Evolutionary conservation across 140 eudicot genomes (phyloP).

Genomic region (Oenanthe javanica): DNA sequence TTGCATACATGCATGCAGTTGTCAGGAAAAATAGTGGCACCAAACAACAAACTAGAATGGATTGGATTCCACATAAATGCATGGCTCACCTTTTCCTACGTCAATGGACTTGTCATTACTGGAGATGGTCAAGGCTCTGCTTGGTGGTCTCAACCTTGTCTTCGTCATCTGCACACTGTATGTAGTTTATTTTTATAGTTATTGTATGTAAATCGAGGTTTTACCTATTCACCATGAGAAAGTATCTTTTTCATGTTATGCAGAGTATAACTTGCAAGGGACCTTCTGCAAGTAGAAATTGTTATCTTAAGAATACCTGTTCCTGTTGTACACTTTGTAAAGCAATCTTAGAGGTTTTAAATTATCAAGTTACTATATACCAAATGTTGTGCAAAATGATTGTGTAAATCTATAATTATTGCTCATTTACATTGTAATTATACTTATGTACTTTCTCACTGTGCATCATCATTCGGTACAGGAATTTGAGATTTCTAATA

Average conservation of each 20-base stretch:
- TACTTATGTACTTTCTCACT: background rate
- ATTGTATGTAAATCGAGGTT: too few relatives aligned
- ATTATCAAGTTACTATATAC: too few relatives aligned
- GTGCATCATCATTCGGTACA: background rate
- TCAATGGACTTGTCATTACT: slow-evolving; percentile 43
- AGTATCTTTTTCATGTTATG: background rate
- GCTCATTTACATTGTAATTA: background rate
- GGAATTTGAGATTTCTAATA: background rate
- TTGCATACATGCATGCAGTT: slow-evolving; percentile 23
- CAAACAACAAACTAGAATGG: slow-evolving; percentile 42
- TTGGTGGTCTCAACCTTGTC: slow-evolving; percentile 66
- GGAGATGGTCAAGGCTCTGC: slow-evolving; percentile 56
- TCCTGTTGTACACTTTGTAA: background rate
- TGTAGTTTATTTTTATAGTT: background rate
- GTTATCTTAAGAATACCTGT: background rate
- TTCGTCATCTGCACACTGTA: background rate
- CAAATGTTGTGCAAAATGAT: too few relatives aligned
- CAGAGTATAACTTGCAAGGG: slow-evolving; percentile 30
- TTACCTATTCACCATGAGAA: too few relatives aligned
- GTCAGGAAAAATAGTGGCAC: slow-evolving; percentile 53
- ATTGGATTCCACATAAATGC: slow-evolving; percentile 23
- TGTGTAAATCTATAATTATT: too few relatives aligned
- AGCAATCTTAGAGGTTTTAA: background rate
- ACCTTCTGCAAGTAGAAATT: slow-evolving; percentile 2
- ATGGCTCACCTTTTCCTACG: slow-evolving; percentile 39